phyloP scores from a whole-genome alignment of 352 stramenopile genomes.

The Phytophthora boehmeriae region DNA sequence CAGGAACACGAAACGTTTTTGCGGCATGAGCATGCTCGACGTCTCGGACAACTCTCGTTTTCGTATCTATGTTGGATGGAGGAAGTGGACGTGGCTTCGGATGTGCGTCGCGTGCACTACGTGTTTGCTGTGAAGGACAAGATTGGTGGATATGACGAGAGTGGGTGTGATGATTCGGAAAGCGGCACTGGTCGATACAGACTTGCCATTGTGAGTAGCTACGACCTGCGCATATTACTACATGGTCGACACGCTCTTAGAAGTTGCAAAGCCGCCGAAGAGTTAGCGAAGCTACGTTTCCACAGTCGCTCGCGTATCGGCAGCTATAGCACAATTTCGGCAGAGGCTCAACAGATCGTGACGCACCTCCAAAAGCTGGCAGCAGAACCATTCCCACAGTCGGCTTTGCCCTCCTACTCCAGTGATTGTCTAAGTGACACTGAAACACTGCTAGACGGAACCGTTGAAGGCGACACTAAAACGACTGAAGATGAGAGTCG shows the following conservation, averaged over 20 bases:
- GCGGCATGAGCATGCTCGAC: slow-evolving; percentile 48
- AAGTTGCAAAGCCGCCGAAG: slow-evolving; percentile 17
- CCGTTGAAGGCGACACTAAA: slow-evolving; percentile 9
- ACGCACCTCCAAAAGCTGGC: slow-evolving; percentile 40
- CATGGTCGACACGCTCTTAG: slow-evolving; percentile 27
- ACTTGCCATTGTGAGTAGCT: slow-evolving; percentile 72
- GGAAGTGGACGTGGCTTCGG: slow-evolving; percentile 65
- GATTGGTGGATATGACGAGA: slow-evolving; percentile 35
- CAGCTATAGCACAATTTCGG: slow-evolving; percentile 74
- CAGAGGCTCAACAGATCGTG: slow-evolving; percentile 52
- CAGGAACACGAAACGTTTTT: slow-evolving; percentile 48
- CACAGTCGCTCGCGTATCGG: slow-evolving; percentile 74
- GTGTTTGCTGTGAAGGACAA: slow-evolving; percentile 54
- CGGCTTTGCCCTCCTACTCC: slow-evolving; percentile 19
- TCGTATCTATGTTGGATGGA: slow-evolving; percentile 78
- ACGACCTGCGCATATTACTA: slow-evolving; percentile 58
- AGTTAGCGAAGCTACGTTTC: slow-evolving; percentile 53
- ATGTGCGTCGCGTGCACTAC: slow-evolving; percentile 70
- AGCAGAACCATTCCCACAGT: slow-evolving; percentile 18
- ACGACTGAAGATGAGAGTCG: slow-evolving; percentile 19
- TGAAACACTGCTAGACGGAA: slow-evolving; percentile 20
- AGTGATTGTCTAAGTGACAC: slow-evolving; percentile 29
- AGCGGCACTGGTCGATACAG: slow-evolving; percentile 13
- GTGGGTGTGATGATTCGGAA: slow-evolving; percentile 7
- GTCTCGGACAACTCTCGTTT: slow-evolving; percentile 48